A percentile compares a stretch with the other conserved stretches of the same genome.
These are phyloP conservation scores for Penicillium cosmopolitanum DNA, from an alignment of 495 filamentous ascomycete species.

Conservation along the genomic window DNA sequence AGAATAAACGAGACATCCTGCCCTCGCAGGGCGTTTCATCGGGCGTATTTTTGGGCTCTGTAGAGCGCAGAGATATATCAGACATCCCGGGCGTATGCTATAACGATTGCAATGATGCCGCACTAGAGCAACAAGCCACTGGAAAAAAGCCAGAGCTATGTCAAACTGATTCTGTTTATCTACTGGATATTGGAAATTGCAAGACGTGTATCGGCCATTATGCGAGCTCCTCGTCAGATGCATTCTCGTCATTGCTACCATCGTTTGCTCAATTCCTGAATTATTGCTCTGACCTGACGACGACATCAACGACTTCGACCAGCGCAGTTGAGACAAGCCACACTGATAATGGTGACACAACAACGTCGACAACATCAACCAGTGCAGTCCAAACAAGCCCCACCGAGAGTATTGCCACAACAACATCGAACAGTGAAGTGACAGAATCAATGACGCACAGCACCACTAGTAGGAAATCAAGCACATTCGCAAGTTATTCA, in stretches of 20 bases:
- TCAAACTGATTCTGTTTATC: slow-evolving; percentile 43
- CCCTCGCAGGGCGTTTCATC: neutral
- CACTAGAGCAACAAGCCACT: slow-evolving; percentile 45
- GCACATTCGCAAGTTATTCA: too few species aligned
- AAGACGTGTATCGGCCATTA: slow-evolving; percentile 21
- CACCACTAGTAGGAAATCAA: too few species aligned
- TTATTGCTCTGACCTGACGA: slow-evolving; percentile 22
- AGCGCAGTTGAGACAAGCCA: neutral
- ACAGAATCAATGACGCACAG: neutral
- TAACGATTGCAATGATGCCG: slow-evolving; percentile 55
- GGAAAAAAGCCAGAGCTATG: slow-evolving; percentile 56
- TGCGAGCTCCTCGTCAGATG: slow-evolving; percentile 10
- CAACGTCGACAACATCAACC: too few species aligned
- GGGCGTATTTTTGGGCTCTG: slow-evolving; percentile 4
- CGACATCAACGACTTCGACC: neutral
- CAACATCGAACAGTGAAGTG: neutral
- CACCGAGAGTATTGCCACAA: too few species aligned
- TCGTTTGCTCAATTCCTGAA: slow-evolving; percentile 25
- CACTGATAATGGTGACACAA: neutral
- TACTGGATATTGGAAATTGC: slow-evolving; percentile 39
- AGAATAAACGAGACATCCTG: slow-evolving; percentile 9
- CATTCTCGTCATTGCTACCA: slow-evolving; percentile 15
- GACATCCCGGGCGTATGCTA: slow-evolving; percentile 52
- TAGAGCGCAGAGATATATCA: slow-evolving; percentile 10
- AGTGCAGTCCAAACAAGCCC: too few species aligned